phyloP scores from a whole-genome alignment of 345 rosid species.

The Aurinia saxatilis region DNA sequence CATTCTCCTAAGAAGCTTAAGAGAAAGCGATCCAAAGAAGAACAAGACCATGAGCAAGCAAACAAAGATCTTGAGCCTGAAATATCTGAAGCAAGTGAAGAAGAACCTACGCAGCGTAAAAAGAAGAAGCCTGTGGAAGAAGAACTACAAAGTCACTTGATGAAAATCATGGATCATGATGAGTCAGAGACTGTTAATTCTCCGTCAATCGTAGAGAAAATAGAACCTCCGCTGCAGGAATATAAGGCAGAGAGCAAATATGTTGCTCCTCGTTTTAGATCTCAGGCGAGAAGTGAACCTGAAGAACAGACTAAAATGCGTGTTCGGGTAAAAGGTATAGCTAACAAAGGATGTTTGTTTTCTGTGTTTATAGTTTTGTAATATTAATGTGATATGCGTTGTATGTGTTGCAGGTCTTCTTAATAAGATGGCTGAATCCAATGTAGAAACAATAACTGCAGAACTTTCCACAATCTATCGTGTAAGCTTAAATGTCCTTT shows the following conservation, averaged over 20 bases:
- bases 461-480: slow-evolving; percentile 60
- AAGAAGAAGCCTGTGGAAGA: slow-evolving; percentile 34
- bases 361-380: not conserved
- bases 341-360: slow-evolving; percentile 13
- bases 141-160: slow-evolving; percentile 19
- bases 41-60: slow-evolving; percentile 16
- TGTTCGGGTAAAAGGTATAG: slow-evolving; percentile 65
- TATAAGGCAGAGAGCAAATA: slow-evolving; percentile 38
- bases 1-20: slow-evolving; percentile 34
- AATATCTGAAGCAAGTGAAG: slow-evolving; percentile 22
- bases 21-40: slow-evolving; percentile 32
- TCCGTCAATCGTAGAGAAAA: slow-evolving; percentile 17
- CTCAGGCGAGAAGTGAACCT: slow-evolving; percentile 43
- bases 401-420: slow-evolving; percentile 60
- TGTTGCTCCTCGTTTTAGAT: slow-evolving; percentile 71
- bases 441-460: slow-evolving; percentile 76
- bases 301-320: slow-evolving; percentile 68
- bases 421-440: slow-evolving; percentile 76
- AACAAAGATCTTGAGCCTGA: slow-evolving; percentile 17
- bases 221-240: slow-evolving; percentile 20
- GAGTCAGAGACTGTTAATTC: slow-evolving; percentile 26
- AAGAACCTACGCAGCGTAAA: slow-evolving; percentile 21
- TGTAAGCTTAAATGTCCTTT: slow-evolving; percentile 36
- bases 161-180: slow-evolving; percentile 15
- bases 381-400: slow-evolving; percentile 9